phyloP scores from a whole-genome alignment of 1,284 basidiomycete genomes.

The Cutaneotrichosporon sp. region DNA sequence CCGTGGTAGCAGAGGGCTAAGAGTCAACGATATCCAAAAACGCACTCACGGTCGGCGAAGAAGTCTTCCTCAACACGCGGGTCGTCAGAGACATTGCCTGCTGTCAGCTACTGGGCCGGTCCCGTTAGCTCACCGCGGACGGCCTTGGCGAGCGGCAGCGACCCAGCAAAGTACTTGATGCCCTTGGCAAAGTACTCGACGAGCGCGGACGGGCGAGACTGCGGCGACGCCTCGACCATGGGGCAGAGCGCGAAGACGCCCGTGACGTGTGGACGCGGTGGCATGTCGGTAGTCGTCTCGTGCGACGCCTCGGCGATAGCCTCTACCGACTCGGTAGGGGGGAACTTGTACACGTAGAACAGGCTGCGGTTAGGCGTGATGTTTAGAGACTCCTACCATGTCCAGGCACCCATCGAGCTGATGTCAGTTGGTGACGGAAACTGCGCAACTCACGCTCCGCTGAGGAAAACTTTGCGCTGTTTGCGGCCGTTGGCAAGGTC shows the following conservation, averaged over 20 bases:
- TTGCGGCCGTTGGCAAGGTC: conserved; percentile 32
- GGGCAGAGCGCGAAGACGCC: conserved; percentile 50
- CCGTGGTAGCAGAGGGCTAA: conserved; percentile 51
- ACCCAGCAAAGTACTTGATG: conserved; percentile 47
- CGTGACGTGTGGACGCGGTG: conserved; percentile 31
- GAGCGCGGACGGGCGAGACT: conserved; percentile 45
- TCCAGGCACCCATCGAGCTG: conserved; percentile 33
- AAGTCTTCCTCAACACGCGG: conserved; percentile 51
- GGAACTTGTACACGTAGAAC: conserved; percentile 44
- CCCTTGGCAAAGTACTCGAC: conserved; percentile 46
- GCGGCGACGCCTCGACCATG: conserved; percentile 48
- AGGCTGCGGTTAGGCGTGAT: conserved; percentile 20
- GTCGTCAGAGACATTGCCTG: conserved; percentile 53
- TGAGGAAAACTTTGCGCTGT: conserved; percentile 47
- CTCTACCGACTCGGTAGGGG: conserved; percentile 25
- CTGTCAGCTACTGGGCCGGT: conserved; percentile 8
- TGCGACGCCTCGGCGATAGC: conserved; percentile 11
- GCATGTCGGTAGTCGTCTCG: conserved; percentile 4
- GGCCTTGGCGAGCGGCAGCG: conserved; percentile 49
- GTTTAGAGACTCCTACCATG: conserved; percentile 13
- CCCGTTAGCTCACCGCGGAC: conserved; percentile 34
- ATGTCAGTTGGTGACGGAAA: conserved; percentile 9
- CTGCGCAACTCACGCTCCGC: conserved; percentile 44
- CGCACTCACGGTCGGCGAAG: conserved; percentile 46
- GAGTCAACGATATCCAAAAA: conserved; percentile 4